Conservation (phyloP, 2,329 filamentous ascomycete genomes). For the Eutypa lata region DNA sequence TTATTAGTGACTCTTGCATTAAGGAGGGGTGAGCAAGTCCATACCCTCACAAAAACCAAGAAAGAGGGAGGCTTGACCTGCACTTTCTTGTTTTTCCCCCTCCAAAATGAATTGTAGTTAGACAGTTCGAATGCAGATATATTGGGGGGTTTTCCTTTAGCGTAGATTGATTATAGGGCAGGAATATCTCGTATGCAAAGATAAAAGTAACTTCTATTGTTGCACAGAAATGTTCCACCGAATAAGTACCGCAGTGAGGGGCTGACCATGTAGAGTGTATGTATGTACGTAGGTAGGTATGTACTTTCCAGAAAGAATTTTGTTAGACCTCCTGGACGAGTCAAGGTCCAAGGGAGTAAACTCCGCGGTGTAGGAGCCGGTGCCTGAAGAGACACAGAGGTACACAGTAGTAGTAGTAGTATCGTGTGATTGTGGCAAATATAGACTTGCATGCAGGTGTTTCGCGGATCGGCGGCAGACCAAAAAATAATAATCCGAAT, state of each 20-base stretch:
- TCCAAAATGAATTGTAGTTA: no score
- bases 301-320: neutral
- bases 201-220: neutral
- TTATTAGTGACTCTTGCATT: neutral
- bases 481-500: neutral
- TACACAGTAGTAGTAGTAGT: neutral
- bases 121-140: no score
- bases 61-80: neutral
- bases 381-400: neutral
- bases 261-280: neutral
- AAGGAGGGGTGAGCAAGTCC: neutral
- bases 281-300: no score
- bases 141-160: no score
- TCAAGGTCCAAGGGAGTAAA: no score
- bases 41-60: neutral
- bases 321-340: no score
- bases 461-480: neutral
- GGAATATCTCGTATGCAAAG: no score
- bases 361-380: no score
- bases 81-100: neutral
- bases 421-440: neutral
- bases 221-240: neutral
- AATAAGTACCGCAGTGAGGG: neutral
- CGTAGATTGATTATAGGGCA: no score
- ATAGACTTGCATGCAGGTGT: neutral